Evolutionary conservation across 2,329 filamentous ascomycete genomes (phyloP), one percentile per base, ranked within the genome.

Genomic region (Aspergillus persii): DNA sequence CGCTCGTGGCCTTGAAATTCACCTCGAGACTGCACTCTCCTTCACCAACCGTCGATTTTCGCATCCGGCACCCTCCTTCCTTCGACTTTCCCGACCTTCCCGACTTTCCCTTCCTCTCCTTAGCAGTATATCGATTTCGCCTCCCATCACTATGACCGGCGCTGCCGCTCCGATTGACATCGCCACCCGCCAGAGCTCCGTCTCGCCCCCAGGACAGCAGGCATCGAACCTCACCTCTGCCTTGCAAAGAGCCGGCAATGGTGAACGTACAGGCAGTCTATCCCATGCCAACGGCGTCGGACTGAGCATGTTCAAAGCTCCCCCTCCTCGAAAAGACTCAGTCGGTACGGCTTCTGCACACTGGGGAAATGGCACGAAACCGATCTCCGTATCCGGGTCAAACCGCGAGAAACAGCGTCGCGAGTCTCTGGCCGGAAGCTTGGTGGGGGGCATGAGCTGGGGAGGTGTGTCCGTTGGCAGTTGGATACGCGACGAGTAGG

Each of bases 401-500:
- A 77, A 76, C 63, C 74, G 74, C 64, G 83, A 84, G 62, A 80
- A 80, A 58, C 78, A 77, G 54, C 78, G 85, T 63, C 76, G 85
- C 65, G 83, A 88, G 73, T 86, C 84, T 73, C 78, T 83, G 62
- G 83, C 84, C 44, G 83, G 85, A 66, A 87, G 85, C 71, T 76
- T 88, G 61, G 80, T 84, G 54, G 89, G 88, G 64, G 93, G 94
- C 69, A 92, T 96, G 88, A 97, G 93, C 77, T 99, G 94, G 93
- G 94, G 94, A 72, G 94, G 93, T 65, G 87, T 96, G 61, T 98
- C 94, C 8, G 91, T 98, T 65, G 94, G 94, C 63, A 98, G 94
- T 72, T 98, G 96, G 83, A 95, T 99, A 76, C 86, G 91, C 76
- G 94, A 99, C 80, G 95, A 99, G 95, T 99, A 87, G 87, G 94